phyloP scores from a whole-genome alignment of 2,329 filamentous ascomycete genomes.

The Tolypocladium inflatum region DNA sequence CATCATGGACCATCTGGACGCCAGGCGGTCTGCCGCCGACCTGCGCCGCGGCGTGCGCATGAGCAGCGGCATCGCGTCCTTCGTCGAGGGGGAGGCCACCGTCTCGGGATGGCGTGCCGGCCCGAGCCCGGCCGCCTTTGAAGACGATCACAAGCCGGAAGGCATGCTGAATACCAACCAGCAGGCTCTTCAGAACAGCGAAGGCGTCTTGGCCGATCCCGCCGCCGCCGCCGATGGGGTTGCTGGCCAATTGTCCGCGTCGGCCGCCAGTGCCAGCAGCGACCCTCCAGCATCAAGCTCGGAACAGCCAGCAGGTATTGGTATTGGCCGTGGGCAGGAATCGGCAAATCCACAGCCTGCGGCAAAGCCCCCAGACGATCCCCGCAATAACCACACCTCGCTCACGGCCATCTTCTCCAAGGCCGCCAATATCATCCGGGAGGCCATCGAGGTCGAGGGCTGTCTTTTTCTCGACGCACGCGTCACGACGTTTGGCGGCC shows the following conservation, averaged over 20 bases:
- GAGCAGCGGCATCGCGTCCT: conserved; percentile 23
- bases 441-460: conserved; percentile 30
- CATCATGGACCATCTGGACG: conserved; percentile 27
- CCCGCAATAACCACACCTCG: neutral
- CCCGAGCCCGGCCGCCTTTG: conserved; percentile 1
- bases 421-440: conserved; percentile 31
- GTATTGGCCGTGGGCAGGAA: neutral
- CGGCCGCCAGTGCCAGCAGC: neutral
- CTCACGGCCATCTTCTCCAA: conserved; percentile 24
- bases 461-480: conserved; percentile 23
- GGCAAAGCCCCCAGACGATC: neutral
- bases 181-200: neutral
- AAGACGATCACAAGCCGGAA: conserved; percentile 4
- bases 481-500: conserved; percentile 12
- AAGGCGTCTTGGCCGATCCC: neutral
- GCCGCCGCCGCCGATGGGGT: neutral
- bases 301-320: neutral
- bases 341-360: neutral
- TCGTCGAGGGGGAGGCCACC: conserved; percentile 23
- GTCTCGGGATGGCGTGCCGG: conserved; percentile 14
- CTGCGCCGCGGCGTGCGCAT: conserved; percentile 25
- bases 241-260: neutral
- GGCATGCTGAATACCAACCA: conserved; percentile 8
- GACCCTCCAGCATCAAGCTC: too few relatives aligned
- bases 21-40: conserved; percentile 13